Evolutionary conservation across 2,329 filamentous ascomycete genomes (phyloP).

Genomic region (Fusarium sp.): DNA sequence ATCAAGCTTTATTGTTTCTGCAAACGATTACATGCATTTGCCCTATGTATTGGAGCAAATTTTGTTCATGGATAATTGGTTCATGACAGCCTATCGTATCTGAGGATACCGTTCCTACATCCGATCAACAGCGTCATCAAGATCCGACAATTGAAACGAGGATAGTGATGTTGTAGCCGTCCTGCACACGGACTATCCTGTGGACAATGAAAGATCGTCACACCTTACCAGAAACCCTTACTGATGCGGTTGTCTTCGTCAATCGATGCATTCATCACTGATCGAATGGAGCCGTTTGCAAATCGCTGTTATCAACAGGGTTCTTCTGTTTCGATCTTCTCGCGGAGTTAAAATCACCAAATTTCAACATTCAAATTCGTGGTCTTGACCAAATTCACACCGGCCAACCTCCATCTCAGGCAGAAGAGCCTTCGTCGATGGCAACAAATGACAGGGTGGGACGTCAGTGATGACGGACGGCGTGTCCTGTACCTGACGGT

Average conservation of each 20-base stretch:
- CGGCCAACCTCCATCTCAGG: constrained; percentile 35
- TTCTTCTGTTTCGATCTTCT: constrained; percentile 24
- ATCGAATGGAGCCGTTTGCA: constrained; percentile 35
- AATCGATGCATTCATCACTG: constrained; percentile 34
- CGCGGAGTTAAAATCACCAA: not conserved
- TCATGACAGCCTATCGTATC: constrained; percentile 28
- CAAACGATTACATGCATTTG: constrained; percentile 34
- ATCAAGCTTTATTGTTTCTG: constrained; percentile 11
- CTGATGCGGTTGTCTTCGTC: constrained; percentile 25
- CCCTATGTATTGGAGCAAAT: constrained; percentile 31
- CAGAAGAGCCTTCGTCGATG: constrained; percentile 18
- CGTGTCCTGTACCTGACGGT: constrained; percentile 28
- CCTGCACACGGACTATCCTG: constrained; percentile 41
- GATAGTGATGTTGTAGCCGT: constrained; percentile 44
- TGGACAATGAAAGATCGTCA: constrained; percentile 38
- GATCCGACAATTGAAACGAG: constrained; percentile 40
- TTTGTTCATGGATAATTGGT: constrained; percentile 35
- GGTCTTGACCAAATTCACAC: constrained; percentile 29
- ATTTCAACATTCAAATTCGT: constrained; percentile 5
- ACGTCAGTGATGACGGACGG: constrained; percentile 37
- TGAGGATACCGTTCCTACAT: constrained; percentile 33
- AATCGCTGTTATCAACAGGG: constrained; percentile 32
- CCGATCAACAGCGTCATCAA: constrained; percentile 36
- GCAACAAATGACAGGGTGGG: constrained; percentile 26
- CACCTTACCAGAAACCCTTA: constrained; percentile 27